Evolutionary conservation across 768 basidiomycete species (phyloP).

Genomic region (Naganishia kalamii): DNA sequence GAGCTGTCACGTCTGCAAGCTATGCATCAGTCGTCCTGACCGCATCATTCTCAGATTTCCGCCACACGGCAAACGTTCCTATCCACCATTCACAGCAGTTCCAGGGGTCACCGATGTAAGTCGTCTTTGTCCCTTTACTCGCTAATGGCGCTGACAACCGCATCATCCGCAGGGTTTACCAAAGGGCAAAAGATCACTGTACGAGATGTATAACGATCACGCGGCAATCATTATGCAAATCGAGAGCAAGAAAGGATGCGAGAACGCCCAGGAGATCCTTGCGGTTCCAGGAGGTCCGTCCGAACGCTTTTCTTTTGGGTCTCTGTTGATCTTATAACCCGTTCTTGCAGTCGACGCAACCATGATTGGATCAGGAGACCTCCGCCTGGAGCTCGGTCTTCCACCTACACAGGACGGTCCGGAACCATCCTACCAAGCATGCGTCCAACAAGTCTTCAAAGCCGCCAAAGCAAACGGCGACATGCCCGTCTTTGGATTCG

Average conservation of each 20-base stretch:
- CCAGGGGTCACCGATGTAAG: constrained; percentile 7
- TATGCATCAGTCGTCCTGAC: no score
- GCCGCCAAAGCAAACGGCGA: constrained; percentile 5
- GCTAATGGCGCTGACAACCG: background rate
- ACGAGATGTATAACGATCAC: constrained; percentile 10
- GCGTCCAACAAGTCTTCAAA: constrained; percentile 9
- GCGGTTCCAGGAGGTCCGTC: constrained; percentile 11
- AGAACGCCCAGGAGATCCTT: constrained; percentile 14
- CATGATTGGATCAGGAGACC: constrained; percentile 14
- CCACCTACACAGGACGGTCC: constrained; percentile 2
- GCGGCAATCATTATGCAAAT: constrained; percentile 16
- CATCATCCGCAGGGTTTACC: background rate
- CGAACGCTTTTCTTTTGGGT: background rate
- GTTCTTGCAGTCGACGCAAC: background rate
- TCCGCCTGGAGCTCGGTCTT: constrained; percentile 9
- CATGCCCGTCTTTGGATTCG: constrained; percentile 15
- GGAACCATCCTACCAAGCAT: constrained; percentile 10
- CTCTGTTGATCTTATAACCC: background rate
- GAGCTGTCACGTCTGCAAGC: background rate
- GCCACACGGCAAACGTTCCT: constrained; percentile 5
- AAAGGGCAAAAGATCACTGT: constrained; percentile 6
- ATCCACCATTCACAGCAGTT: constrained; percentile 11
- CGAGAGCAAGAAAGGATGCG: constrained; percentile 7
- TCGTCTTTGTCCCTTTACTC: background rate
- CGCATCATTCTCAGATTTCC: background rate